Base-by-base conservation (phyloP, 768 basidiomycete species). In the Leucocoprinus birnbaumii region DNA sequence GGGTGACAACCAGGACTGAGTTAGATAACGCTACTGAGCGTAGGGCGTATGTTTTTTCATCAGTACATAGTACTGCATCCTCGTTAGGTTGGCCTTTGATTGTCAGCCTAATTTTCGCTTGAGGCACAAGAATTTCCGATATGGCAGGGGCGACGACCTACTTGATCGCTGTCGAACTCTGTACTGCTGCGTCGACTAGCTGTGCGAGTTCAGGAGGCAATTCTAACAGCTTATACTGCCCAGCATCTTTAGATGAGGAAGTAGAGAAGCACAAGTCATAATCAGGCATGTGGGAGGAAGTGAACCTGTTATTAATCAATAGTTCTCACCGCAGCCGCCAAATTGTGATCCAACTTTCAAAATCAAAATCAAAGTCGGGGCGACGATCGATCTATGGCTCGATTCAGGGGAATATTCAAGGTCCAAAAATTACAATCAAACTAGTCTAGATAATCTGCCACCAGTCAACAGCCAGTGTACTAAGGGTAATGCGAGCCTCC, bases 11-110 rank as follows among this genome's bases (percentile, higher is more conserved):
- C 11, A 94, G 74, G 31, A 95, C 71, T 0, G 93, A 87, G 68
- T 98, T 98, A 16, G 94, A 97, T 45, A 97, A 74, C 8, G 80
- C 78, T n/a, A 98, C 86, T 0, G 94, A 89, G 53, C 95, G 86
- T 24, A 98, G 72, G 2, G 80, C 65, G 65, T 88, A 99, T 0
- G 96, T 98, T 65, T 81, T 84, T 55, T 86, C 78, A 0, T 75
- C 61, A 0, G 94, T 96, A 67, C 96, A 98, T 8, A 96, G 72
- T 0, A 97, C 94, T 0, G 95, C 96, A 62, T 95, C 89, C 61
- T 98, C 94, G 25, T 79, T 78, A 1, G 82, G 68, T 42, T 84
- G 74, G 6, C 95, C 96, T 67, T 94, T 95, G 71, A 98, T 87
- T 24, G 79, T 77, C 51, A 94, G 67, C 40, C 89, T 89, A 61